Conservation (phyloP, 2,329 filamentous ascomycete species). For the Chaetomium olivaceum region DNA sequence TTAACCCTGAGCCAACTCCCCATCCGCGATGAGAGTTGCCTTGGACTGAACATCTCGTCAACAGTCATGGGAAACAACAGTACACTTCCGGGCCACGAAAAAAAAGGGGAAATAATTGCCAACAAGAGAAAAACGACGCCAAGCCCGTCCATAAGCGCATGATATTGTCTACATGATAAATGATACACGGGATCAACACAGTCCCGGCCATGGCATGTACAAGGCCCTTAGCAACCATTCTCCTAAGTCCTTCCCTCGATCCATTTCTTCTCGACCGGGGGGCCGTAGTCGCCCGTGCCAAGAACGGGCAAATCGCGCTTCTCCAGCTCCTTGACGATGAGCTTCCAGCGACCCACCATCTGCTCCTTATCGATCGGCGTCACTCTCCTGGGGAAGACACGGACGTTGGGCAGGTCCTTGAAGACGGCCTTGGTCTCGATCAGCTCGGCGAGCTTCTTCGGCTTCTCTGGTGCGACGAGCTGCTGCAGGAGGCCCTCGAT, state of each 20-base stretch:
- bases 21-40: not conserved
- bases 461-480: slow-evolving; percentile 55
- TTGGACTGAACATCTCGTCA: not conserved
- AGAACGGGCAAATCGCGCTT: slow-evolving; percentile 39
- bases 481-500: slow-evolving; percentile 56
- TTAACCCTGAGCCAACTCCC: not conserved
- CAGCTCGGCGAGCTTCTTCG: slow-evolving; percentile 63
- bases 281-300: slow-evolving; percentile 36
- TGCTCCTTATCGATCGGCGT: slow-evolving; percentile 56
- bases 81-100: not conserved
- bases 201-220: slow-evolving; percentile 3
- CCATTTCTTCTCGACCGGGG: slow-evolving; percentile 37
- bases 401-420: slow-evolving; percentile 65
- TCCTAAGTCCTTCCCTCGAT: slow-evolving; percentile 28
- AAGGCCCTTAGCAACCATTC: not conserved
- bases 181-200: slow-evolving; percentile 23
- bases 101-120: not conserved
- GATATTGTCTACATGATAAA: slow-evolving; percentile 32
- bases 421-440: slow-evolving; percentile 53
- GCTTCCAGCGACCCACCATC: slow-evolving; percentile 43
- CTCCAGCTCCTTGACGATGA: slow-evolving; percentile 40
- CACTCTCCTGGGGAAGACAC: slow-evolving; percentile 62
- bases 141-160: slow-evolving; percentile 4
- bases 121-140: not conserved
- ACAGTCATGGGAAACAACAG: not conserved